Evolutionary conservation across 345 rosid species (phyloP).

Genomic region (Salix suchowensis): DNA sequence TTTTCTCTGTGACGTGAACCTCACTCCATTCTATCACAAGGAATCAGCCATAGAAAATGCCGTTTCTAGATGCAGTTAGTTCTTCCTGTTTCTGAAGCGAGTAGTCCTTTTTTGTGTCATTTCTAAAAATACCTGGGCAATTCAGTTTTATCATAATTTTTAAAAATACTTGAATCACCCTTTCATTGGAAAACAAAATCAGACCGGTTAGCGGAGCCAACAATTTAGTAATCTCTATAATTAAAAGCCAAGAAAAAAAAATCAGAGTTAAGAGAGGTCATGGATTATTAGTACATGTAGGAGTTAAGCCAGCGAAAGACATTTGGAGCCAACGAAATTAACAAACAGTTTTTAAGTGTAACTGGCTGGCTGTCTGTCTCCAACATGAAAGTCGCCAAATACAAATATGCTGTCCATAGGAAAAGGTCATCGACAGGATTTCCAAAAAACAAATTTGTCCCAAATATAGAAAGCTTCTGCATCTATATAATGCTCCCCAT

Average conservation of each 20-base stretch:
- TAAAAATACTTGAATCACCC: no score
- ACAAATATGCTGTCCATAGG: constrained; percentile 3
- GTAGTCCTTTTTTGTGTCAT: neutral
- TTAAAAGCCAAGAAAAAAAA: neutral
- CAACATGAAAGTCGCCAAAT: constrained; percentile 9
- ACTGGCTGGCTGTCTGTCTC: neutral
- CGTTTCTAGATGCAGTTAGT: neutral
- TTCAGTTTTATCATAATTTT: no score
- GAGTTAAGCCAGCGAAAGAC: neutral
- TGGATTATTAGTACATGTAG: neutral
- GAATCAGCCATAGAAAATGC: neutral
- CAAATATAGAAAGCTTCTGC: neutral
- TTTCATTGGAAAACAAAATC: no score
- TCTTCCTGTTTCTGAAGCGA: neutral
- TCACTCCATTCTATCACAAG: neutral
- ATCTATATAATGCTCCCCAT: constrained; percentile 11
- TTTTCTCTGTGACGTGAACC: neutral
- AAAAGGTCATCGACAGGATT: constrained; percentile 3
- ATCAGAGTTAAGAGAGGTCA: neutral
- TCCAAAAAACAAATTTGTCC: constrained; percentile 12
- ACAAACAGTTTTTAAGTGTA: neutral
- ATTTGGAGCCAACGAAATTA: neutral
- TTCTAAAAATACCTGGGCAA: neutral
- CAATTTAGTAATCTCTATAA: no score
- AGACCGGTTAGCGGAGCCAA: no score